phyloP scores from a whole-genome alignment of 352 stramenopile species.

The Phytophthora sansomeana region DNA sequence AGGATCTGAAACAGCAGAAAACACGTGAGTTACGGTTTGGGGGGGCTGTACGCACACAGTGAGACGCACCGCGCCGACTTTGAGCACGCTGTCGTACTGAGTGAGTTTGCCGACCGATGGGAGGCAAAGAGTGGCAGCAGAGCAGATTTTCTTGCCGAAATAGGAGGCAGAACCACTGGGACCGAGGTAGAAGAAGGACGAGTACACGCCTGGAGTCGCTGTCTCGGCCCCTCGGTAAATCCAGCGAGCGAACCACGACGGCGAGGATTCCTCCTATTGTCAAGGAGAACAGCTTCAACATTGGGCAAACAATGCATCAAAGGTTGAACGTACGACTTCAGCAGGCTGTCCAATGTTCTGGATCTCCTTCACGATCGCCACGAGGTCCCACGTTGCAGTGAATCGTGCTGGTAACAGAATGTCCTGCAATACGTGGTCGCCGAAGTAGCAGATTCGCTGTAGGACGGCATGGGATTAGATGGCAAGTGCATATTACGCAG shows the following conservation, averaged over 20 bases:
- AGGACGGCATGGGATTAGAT: not conserved
- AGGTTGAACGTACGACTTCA: constrained; percentile 36
- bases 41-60: not conserved
- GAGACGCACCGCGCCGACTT: constrained; percentile 39
- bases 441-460: constrained; percentile 63
- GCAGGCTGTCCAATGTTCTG: constrained; percentile 44
- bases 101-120: constrained; percentile 50
- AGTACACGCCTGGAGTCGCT: constrained; percentile 38
- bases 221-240: constrained; percentile 28
- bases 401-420: constrained; percentile 43
- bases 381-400: constrained; percentile 49
- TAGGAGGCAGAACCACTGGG: constrained; percentile 47
- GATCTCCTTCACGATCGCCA: constrained; percentile 62
- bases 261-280: constrained; percentile 18
- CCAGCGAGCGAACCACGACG: constrained; percentile 33
- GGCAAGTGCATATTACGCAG: not conserved
- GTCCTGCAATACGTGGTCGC: constrained; percentile 61
- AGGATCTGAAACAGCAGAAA: constrained; percentile 34
- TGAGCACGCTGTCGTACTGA: constrained; percentile 40
- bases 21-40: constrained; percentile 4
- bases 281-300: not conserved
- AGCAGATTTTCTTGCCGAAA: constrained; percentile 56
- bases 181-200: constrained; percentile 65
- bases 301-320: not conserved
- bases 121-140: constrained; percentile 46